Evolutionary conservation across 805 yeast species (phyloP), one percentile per base, ranked within the genome.

Genomic region (Saccharomyces jurei): DNA sequence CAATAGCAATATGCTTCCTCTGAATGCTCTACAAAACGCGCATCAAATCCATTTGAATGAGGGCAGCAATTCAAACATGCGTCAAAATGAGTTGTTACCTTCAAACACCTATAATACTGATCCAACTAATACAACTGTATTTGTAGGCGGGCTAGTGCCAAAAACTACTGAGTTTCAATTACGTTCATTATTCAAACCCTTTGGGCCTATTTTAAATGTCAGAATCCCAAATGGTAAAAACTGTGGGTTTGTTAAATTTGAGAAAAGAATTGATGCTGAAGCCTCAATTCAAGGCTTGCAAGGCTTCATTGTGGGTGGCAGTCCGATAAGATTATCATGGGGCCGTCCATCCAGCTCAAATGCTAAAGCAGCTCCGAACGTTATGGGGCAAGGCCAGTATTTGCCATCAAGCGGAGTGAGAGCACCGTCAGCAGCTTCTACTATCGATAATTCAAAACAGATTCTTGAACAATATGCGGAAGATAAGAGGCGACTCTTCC

Each of bases 201-300:
- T 84, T 71, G 95, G 95, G n/a, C 68, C 73, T 21, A 82, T 87
- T 36, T 70, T 78, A 28, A 84, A 82, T 59, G 85, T 87, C 47
- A 86, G 84, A 63, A 84, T 87, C 49, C 92, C 92, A 6, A 83
- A 81, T 0, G 89, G 89, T 13, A 87, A 86, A 64, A 86, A 87
- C 56, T 86, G 92, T 72, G 95, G 91, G 1, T 86, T 86, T 68
- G 84, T 87, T 54, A 83, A 81, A 63, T 87, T 81, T 66, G 72
- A 79, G n/a, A 74, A 75, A 36, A 73, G 87, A 57, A 84, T 81
- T 61, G 87, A 84, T 61, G 94, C 94, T 1, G 89, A 86, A 67
- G 83, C 81, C 46, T 89, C 95, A 6, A 85, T 87, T 53, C 79
- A 81, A 46, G 84, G 85, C 3, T 82, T 87, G 87, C 89, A 87